Evolutionary conservation across 2,329 filamentous ascomycete species (phyloP).

Genomic region (Chalaropsis ovoidea): DNA sequence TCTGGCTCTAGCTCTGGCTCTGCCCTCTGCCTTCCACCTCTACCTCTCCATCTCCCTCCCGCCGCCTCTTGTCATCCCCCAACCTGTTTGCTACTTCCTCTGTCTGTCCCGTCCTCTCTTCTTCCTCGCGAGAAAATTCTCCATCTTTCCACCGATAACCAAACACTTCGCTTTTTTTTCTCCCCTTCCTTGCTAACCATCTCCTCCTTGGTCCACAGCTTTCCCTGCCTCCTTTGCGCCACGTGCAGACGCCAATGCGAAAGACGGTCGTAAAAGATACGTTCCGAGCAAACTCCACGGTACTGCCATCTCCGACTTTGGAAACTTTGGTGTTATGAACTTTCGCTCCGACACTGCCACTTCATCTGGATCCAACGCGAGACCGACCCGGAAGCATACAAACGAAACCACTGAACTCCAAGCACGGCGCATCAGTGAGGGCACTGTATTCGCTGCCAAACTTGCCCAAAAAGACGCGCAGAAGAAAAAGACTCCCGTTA

Average conservation of each 20-base stretch:
- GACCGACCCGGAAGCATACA: conserved; percentile 21
- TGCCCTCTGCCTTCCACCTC: background rate
- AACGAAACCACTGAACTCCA: conserved; percentile 40
- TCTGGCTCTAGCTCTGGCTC: background rate
- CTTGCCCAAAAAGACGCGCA: conserved; percentile 47
- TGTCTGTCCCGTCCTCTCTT: background rate
- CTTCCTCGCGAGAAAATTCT: background rate
- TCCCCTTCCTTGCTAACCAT: background rate
- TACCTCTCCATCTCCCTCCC: background rate
- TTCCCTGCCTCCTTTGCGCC: conserved; percentile 19
- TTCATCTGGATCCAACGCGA: conserved; percentile 33
- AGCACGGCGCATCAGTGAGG: conserved; percentile 53
- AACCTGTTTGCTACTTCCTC: background rate
- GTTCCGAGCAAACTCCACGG: conserved; percentile 54
- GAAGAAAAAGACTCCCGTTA: conserved; percentile 26
- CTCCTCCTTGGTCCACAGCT: background rate
- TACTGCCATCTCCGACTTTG: conserved; percentile 45
- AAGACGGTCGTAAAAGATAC: conserved; percentile 38
- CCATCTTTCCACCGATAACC: background rate
- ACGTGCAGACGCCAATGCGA: conserved; percentile 17
- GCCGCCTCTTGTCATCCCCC: too few relatives aligned
- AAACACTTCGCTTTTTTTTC: background rate
- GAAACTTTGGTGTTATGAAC: conserved; percentile 55
- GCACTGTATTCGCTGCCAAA: conserved; percentile 48
- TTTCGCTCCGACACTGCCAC: conserved; percentile 33